Percentiles rank a stretch among this genome's conserved stretches.
phyloP scores from a whole-genome alignment of 208 protist genomes.

The Porcisia deanei region DNA sequence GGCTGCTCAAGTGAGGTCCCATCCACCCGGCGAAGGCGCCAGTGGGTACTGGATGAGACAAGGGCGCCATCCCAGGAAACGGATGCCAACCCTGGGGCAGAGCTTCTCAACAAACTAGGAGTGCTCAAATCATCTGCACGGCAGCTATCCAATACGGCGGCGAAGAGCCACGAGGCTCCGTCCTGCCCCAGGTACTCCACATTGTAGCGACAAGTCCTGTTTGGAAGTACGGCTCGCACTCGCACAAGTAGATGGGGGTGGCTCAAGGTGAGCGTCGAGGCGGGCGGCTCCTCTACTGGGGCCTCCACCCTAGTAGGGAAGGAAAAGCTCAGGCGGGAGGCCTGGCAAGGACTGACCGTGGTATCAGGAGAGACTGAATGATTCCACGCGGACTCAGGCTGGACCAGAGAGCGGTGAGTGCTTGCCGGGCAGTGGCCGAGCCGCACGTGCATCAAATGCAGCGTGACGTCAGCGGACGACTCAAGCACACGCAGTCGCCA shows the following conservation, averaged over 20 bases:
- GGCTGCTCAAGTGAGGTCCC: not conserved
- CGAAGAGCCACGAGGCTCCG: conserved; percentile 53
- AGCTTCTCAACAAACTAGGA: not conserved
- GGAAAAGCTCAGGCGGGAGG: not conserved
- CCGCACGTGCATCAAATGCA: conserved; percentile 20
- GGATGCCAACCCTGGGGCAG: not conserved
- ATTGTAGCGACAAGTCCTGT: conserved; percentile 36
- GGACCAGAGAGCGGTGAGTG: not conserved
- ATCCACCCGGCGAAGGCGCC: conserved; percentile 47
- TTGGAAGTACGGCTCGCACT: conserved; percentile 50
- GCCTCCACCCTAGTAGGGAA: not conserved
- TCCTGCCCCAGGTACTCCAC: conserved; percentile 79
- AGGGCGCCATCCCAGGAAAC: conserved; percentile 40
- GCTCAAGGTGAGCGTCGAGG: conserved; percentile 12
- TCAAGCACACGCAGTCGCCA: conserved; percentile 30
- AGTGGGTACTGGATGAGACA: conserved; percentile 44
- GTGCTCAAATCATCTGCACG: not conserved
- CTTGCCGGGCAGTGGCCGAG: conserved; percentile 20
- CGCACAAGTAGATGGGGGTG: conserved; percentile 35
- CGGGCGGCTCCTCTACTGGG: not conserved
- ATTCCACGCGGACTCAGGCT: not conserved
- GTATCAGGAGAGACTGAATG: too few species aligned
- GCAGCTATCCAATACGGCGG: conserved; percentile 39
- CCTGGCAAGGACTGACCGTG: too few species aligned
- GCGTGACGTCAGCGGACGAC: conserved; percentile 15